A percentile compares a stretch with the other conserved stretches of the same genome.
Conservation (phyloP, 73 alveolate genomes). For the Paramecium caudatum region DNA sequence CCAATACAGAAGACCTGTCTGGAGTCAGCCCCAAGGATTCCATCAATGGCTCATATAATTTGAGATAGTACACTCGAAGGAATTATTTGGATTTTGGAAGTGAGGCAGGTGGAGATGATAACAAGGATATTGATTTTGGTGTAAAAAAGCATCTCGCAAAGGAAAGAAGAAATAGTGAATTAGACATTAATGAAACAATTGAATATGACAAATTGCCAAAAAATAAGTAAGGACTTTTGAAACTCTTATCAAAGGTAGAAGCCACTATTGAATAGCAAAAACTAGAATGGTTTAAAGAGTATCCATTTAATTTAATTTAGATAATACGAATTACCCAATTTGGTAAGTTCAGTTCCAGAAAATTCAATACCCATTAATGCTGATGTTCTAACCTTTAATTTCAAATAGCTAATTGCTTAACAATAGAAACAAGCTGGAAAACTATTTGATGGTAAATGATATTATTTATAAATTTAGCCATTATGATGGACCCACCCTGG, state of each 20-base stretch:
- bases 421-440: constrained; percentile 77
- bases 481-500: constrained; percentile 96
- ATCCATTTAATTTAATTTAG: not conserved
- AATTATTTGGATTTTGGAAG: constrained; percentile 66
- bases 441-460: constrained; percentile 79
- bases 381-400: constrained; percentile 72
- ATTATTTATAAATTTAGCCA: constrained; percentile 58
- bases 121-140: constrained; percentile 63
- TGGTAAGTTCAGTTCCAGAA: constrained; percentile 66
- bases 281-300: constrained; percentile 69
- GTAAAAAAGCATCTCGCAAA: not conserved
- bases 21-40: not conserved
- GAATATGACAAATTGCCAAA: constrained; percentile 67
- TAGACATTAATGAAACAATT: constrained; percentile 58
- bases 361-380: constrained; percentile 72
- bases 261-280: constrained; percentile 37
- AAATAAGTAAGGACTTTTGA: constrained; percentile 8
- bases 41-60: constrained; percentile 43
- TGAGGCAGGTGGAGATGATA: constrained; percentile 63
- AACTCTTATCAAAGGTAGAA: constrained; percentile 11
- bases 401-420: not conserved
- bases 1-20: constrained; percentile 53
- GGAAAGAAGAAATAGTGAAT: constrained; percentile 55
- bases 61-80: constrained; percentile 52
- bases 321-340: constrained; percentile 38